Percentiles rank a stretch among this genome's conserved stretches.
Conservation (phyloP, 1,284 basidiomycete species). For the Boletus hoseneyae region DNA sequence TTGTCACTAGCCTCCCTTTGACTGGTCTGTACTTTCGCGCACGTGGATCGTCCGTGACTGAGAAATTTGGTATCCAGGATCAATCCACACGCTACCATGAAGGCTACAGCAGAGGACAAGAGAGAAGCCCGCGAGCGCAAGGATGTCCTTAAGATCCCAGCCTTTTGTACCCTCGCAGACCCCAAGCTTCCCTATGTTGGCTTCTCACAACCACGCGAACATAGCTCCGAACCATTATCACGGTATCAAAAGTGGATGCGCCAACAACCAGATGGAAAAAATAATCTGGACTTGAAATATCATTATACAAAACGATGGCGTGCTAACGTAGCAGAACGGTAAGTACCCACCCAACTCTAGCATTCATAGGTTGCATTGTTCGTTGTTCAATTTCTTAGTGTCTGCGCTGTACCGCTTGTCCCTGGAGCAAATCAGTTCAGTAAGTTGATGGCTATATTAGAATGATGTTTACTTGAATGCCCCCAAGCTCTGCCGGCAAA, state of each 20-base stretch:
- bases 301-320: conserved; percentile 51
- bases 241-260: conserved; percentile 58
- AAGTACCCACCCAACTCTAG: conserved; percentile 15
- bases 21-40: conserved; percentile 44
- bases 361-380: not conserved
- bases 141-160: conserved; percentile 38
- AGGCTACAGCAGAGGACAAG: conserved; percentile 32
- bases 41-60: not conserved
- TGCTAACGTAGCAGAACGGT: conserved; percentile 50
- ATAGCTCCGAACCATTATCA: conserved; percentile 47
- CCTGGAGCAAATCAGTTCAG: conserved; percentile 46
- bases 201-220: conserved; percentile 42
- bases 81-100: conserved; percentile 45
- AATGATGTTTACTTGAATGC: not conserved
- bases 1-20: conserved; percentile 49
- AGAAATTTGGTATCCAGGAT: conserved; percentile 37
- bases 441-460: conserved; percentile 21
- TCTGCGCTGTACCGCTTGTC: conserved; percentile 45
- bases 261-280: conserved; percentile 22
- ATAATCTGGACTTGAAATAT: conserved; percentile 32
- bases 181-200: conserved; percentile 37
- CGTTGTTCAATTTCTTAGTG: conserved; percentile 34
- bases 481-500: conserved; percentile 41
- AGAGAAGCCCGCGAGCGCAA: conserved; percentile 34
- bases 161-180: conserved; percentile 38